phyloP scores from a whole-genome alignment of 2,329 filamentous ascomycete genomes.

The Claviceps maximensis region DNA sequence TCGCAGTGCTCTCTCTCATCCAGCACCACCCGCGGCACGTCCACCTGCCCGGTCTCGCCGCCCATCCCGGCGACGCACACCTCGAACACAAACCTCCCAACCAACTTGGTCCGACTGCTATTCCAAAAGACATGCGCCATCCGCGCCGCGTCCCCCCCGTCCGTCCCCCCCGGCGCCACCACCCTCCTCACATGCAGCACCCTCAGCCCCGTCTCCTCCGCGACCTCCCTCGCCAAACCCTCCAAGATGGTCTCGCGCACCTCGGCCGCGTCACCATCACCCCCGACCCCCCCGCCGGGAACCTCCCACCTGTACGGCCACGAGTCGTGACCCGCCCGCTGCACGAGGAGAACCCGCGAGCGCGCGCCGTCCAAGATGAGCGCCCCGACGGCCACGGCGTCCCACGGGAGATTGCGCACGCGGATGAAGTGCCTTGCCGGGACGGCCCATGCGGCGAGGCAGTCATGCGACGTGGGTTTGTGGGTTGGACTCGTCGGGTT shows the following conservation, averaged over 20 bases:
- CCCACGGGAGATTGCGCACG: conserved; percentile 1
- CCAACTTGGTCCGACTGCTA: not conserved
- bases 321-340: conserved; percentile 24
- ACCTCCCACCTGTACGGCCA: conserved; percentile 28
- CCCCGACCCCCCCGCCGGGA: conserved; percentile 29
- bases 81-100: conserved; percentile 7
- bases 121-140: not conserved
- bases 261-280: no score
- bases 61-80: conserved; percentile 8
- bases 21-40: conserved; percentile 9
- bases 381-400: conserved; percentile 13
- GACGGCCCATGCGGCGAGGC: conserved; percentile 3
- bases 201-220: conserved; percentile 26
- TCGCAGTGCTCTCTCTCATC: conserved; percentile 20
- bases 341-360: conserved; percentile 23
- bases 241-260: conserved; percentile 18
- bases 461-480: not conserved
- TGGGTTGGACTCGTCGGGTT: no score
- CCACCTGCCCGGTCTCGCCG: not conserved
- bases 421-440: not conserved
- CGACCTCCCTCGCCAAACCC: conserved; percentile 26
- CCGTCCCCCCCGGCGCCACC: conserved; percentile 2
- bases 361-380: conserved; percentile 14
- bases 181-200: conserved; percentile 10
- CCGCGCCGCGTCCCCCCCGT: not conserved